phyloP scores from a whole-genome alignment of 352 stramenopile species.

The Phytophthora foliorum region DNA sequence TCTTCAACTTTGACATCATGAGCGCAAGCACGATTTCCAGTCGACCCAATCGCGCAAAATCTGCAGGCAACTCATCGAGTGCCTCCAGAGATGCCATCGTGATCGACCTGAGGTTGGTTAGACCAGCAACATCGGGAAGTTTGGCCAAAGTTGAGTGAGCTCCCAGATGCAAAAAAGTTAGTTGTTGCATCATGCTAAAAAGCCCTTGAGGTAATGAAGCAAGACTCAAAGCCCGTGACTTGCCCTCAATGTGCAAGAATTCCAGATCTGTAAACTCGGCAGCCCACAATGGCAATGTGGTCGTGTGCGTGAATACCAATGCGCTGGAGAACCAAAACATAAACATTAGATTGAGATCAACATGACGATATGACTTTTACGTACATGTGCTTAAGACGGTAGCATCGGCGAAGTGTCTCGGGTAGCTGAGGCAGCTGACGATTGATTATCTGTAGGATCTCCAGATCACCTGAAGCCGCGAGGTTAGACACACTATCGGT shows the following conservation, averaged over 20 bases:
- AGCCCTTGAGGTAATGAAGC: constrained; percentile 27
- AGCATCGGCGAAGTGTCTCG: constrained; percentile 33
- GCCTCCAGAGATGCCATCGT: constrained; percentile 31
- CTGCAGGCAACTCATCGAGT: constrained; percentile 24
- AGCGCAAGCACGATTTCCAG: constrained; percentile 38
- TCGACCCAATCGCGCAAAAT: constrained; percentile 28
- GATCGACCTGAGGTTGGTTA: constrained; percentile 40
- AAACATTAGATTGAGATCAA: not conserved
- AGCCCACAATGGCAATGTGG: constrained; percentile 38
- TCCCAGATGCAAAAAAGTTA: constrained; percentile 48
- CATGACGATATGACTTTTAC: not conserved
- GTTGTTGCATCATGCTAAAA: constrained; percentile 39
- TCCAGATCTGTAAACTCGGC: constrained; percentile 41
- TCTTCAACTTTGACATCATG: constrained; percentile 16
- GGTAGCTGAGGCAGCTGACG: constrained; percentile 30
- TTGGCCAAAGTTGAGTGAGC: constrained; percentile 19
- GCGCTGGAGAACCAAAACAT: constrained; percentile 20
- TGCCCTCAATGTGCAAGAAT: constrained; percentile 52
- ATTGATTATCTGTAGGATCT: constrained; percentile 51
- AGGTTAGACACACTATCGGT: constrained; percentile 35
- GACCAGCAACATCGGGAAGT: constrained; percentile 33
- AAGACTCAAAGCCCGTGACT: constrained; percentile 24
- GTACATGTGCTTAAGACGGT: constrained; percentile 47
- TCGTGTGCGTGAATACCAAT: constrained; percentile 42
- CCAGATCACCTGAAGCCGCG: constrained; percentile 36